A percentile compares a stretch with the other conserved stretches of the same genome.
Conservation (phyloP, 78 protist species). For the Dictyostelium brefeldianum region DNA sequence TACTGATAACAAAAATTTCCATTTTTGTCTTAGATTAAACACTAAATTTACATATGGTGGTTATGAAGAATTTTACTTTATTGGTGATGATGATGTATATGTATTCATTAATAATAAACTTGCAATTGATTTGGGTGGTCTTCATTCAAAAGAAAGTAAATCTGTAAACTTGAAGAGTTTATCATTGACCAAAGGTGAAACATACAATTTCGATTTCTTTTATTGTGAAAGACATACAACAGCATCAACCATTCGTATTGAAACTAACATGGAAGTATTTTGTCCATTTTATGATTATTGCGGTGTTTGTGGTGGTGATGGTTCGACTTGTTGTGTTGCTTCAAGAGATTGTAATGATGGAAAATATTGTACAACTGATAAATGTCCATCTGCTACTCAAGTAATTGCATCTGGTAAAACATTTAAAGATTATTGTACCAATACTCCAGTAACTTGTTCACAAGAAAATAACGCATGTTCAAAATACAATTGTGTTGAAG, state of each 20-base stretch:
- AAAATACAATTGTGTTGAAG: not conserved
- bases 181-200: not conserved
- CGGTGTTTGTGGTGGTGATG: constrained; percentile 26
- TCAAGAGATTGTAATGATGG: not conserved
- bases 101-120: constrained; percentile 44
- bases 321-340: constrained; percentile 6
- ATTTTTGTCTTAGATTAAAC: constrained; percentile 36
- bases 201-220: constrained; percentile 62
- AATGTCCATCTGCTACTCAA: not conserved
- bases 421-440: not conserved
- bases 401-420: not conserved
- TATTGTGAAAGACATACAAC: constrained; percentile 63
- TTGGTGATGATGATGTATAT: constrained; percentile 84
- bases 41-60: constrained; percentile 31
- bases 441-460: not conserved
- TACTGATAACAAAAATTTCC: constrained; percentile 18
- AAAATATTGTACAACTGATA: constrained; percentile 1
- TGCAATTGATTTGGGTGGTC: constrained; percentile 64
- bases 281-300: constrained; percentile 4
- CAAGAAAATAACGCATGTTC: too few relatives aligned
- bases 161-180: not conserved
- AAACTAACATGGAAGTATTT: not conserved
- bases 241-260: constrained; percentile 19
- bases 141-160: not conserved
- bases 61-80: constrained; percentile 34